Base-by-base conservation (phyloP, 2,329 filamentous ascomycete genomes). In the Chaetomiaceae sp. region DNA sequence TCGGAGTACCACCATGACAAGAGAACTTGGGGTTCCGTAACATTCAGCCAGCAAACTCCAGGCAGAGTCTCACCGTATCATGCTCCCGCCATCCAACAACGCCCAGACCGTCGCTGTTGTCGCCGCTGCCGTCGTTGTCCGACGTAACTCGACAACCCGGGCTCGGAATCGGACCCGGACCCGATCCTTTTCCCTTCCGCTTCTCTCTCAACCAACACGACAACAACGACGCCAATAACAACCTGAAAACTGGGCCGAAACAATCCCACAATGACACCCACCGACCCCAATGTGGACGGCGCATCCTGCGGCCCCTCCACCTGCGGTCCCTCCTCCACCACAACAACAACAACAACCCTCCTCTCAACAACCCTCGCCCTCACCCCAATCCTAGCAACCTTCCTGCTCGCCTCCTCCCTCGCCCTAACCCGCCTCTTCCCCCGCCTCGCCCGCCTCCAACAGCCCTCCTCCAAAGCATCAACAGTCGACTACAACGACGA, bases 371-470 rank as follows among this genome's bases (percentile, higher is more conserved):
- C 50, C 35, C 33, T 83, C 44, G 76, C 87, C 51, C 80, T 88
- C 20, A 75, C 79, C 3, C 87, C 88, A 0, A 89, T 93, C 66
- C 65, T 87, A 52, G 66, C 82, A 52, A 87, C 87, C 33, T 92
- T 92, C 67, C 57, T 80, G 55, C 62, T 78, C 44, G 79, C 87
- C 58, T 79, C 78, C 44, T 61, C 79, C 31, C 68, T 87, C 48
- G 84, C 86, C 44, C 76, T 82, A 44, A 78, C 81, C 31, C 84
- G 81, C 60, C 70, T 95, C 16, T 90, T 88, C 61, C 88, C 89
- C 3, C 71, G 81, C n/a, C 77, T 95, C 8, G 82, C 85, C 35
- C 75, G 76, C 53, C 62, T 76, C 12, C 70, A 77, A 54, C 51
- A 55, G 5, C 50, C 39, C 20, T 16, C 21, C 13, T 40, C 42